Evolutionary conservation across 495 filamentous ascomycete genomes (phyloP).

Genomic region (Terfezia claveryi): DNA sequence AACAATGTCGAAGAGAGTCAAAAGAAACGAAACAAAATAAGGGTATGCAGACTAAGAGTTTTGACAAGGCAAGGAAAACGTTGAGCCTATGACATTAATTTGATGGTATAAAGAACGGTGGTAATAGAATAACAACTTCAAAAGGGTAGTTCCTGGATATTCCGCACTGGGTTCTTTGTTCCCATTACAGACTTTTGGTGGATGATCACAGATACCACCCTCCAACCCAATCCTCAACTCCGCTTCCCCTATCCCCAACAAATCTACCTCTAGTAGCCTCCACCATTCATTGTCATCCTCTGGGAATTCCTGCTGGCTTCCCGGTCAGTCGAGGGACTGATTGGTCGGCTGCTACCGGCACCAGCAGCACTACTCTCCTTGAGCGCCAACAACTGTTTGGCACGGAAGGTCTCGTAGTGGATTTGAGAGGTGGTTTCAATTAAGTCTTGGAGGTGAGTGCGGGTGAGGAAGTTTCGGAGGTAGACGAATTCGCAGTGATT

Average conservation of each 20-base stretch:
- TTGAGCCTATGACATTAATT: neutral
- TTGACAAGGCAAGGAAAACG: no score
- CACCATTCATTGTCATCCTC: constrained; percentile 89
- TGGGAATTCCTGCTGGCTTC: constrained; percentile 93
- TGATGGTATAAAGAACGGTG: neutral
- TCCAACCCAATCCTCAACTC: neutral
- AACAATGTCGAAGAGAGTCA: neutral
- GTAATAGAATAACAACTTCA: neutral
- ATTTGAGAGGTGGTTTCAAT: constrained; percentile 99
- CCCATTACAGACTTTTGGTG: neutral
- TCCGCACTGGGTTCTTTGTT: neutral
- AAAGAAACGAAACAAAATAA: no score
- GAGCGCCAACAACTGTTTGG: constrained; percentile 89
- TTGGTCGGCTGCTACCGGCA: constrained; percentile 63
- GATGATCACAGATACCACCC: no score
- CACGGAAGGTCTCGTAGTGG: constrained; percentile 99
- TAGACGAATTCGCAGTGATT: constrained; percentile 99
- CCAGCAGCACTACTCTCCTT: constrained; percentile 88
- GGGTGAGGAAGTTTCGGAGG: constrained; percentile 91
- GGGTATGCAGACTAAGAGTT: neutral
- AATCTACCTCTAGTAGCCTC: neutral
- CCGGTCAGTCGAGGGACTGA: constrained; percentile 79
- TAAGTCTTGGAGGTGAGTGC: constrained; percentile 93
- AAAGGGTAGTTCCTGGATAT: neutral
- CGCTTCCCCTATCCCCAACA: neutral